Evolutionary conservation across 2,329 filamentous ascomycete genomes (phyloP), one percentile per base, ranked within the genome.

Genomic region (Trichoderma citrinoviride): DNA sequence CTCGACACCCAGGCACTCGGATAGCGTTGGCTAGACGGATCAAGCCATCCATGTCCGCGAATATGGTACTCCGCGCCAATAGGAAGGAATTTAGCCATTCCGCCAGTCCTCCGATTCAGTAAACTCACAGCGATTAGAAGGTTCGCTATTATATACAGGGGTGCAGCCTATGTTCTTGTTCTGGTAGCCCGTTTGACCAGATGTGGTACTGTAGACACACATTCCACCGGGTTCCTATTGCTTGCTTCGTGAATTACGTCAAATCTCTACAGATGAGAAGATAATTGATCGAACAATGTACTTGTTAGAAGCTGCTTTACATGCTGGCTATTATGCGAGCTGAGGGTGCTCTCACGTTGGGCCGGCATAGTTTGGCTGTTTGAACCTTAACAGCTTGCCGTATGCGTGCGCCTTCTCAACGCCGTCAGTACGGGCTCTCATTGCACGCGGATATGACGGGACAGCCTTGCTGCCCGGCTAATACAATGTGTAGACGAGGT

Each of bases 271-370:
- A 78, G 77, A 76, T 78, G 69, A 71, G 76, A 50, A 69, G 77
- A 5, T 69, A 78, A 1, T 80, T 77, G 78, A 79, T 78, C 0
- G 70, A 79, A 15, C 77, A 79, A 68, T 71, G 71, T 68, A 67
- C 12, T 14, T n/a, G 8, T 8, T 46, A 1, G 2, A 15, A 7
- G 17, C 21, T 15, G 10, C 29, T 6, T 3, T 7, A 40, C 8
- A 14, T 1, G 7, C 3, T 27, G 17, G 12, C 37, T 43, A 44
- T 44, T 4, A 15, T 4, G 25, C 5, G 12, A 25, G 2, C 25
- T 72, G 77, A 79, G 70, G 77, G 74, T 19, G 71, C 71, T 3
- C 69, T 77, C 1, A 70, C 72, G 0, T 67, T 68, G n/a, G 71
- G 68, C 17, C 67, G 77, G 3, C 75, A 71, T 25, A 71, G 76